phyloP scores from a whole-genome alignment of 2,329 filamentous ascomycete genomes.

The Cladophialophora bantiana region DNA sequence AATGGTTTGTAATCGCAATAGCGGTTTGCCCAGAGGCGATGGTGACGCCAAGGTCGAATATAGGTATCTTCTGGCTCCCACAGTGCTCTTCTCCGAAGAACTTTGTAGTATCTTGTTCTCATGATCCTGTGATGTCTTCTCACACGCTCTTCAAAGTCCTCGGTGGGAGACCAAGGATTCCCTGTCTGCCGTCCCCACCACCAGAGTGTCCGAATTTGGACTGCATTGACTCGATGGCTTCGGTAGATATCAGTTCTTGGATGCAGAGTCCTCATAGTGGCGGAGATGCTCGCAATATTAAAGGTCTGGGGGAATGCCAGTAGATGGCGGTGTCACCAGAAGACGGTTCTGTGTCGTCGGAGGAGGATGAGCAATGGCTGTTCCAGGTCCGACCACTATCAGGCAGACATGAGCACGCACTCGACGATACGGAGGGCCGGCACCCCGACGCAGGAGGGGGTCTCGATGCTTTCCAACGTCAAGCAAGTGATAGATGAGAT shows the following conservation, averaged over 20 bases:
- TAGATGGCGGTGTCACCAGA: background rate
- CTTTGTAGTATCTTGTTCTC: conserved; percentile 39
- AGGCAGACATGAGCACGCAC: conserved; percentile 3
- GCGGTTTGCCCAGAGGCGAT: conserved; percentile 17
- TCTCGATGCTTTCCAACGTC: background rate
- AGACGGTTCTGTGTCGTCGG: background rate
- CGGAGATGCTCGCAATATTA: background rate
- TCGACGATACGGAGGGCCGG: background rate
- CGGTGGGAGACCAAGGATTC: conserved; percentile 19
- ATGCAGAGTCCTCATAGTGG: conserved; percentile 17
- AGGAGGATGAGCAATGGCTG: conserved; percentile 1
- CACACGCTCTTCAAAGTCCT: conserved; percentile 37
- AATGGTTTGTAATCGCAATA: conserved; percentile 28
- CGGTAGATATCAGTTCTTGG: conserved; percentile 22
- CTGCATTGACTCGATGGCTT: conserved; percentile 9
- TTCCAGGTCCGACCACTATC: background rate
- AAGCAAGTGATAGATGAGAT: background rate
- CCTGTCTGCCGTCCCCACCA: conserved; percentile 38
- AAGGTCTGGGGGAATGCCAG: background rate
- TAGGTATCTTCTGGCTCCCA: conserved; percentile 38
- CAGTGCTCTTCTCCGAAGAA: conserved; percentile 32
- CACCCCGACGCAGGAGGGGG: background rate
- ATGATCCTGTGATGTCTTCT: conserved; percentile 38
- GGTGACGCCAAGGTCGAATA: conserved; percentile 25
- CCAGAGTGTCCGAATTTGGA: conserved; percentile 37